These are phyloP conservation scores for Cryphonectria nitschkei DNA, from an alignment of 2,329 filamentous ascomycete species.

Conservation along the genomic window DNA sequence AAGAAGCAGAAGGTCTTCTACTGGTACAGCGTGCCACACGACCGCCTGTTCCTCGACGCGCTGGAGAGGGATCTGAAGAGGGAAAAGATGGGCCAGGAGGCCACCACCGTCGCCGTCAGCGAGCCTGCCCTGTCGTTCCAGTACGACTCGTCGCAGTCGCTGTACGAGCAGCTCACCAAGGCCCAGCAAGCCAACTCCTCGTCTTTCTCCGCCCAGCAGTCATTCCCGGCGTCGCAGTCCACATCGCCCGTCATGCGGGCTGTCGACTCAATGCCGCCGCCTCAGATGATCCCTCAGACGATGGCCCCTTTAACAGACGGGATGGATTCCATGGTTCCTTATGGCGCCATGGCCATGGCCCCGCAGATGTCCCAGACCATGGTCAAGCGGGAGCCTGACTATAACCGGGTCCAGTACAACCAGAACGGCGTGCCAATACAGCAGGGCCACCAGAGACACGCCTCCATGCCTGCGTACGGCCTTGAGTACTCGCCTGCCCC, in stretches of 20 bases:
- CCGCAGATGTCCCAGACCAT: slow-evolving; percentile 71
- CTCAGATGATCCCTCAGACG: slow-evolving; percentile 58
- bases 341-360: slow-evolving; percentile 71
- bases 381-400: slow-evolving; percentile 90
- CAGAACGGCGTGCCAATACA: slow-evolving; percentile 86
- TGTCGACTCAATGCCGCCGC: slow-evolving; percentile 88
- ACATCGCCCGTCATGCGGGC: slow-evolving; percentile 88
- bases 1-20: slow-evolving; percentile 99
- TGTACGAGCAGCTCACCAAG: slow-evolving; percentile 99
- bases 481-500: slow-evolving; percentile 98
- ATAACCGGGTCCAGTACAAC: slow-evolving; percentile 81
- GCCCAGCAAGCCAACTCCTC: slow-evolving; percentile 98
- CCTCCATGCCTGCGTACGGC: slow-evolving; percentile 94
- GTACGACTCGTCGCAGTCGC: slow-evolving; percentile 97
- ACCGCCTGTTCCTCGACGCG: slow-evolving; percentile 95
- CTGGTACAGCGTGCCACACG: slow-evolving; percentile 99
- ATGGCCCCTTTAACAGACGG: slow-evolving; percentile 62
- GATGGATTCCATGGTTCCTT: slow-evolving; percentile 75
- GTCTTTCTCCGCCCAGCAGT: slow-evolving; percentile 83
- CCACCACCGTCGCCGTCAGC: slow-evolving; percentile 93
- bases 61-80: slow-evolving; percentile 96
- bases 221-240: slow-evolving; percentile 75
- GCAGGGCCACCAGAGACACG: slow-evolving; percentile 86
- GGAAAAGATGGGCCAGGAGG: slow-evolving; percentile 99
- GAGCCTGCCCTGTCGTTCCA: slow-evolving; percentile 98